Evolutionary conservation across 305 asterid species (phyloP).

Genomic region (Fraxinus greggii): DNA sequence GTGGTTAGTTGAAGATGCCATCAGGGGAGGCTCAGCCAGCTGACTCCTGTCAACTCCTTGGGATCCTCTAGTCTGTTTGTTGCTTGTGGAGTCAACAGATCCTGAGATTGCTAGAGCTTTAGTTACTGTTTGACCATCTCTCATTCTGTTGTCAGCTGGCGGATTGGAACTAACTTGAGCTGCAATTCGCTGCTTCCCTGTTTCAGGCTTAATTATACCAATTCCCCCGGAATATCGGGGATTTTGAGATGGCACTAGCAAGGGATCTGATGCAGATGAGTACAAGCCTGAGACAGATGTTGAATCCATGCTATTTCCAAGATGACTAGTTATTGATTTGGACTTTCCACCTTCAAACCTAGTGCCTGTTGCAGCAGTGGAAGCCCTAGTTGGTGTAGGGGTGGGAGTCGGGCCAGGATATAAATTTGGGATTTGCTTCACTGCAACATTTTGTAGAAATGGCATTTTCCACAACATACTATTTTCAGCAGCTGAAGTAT

Average conservation of each 20-base stretch:
- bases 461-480: constrained; percentile 28
- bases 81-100: constrained; percentile 28
- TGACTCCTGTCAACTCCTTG: constrained; percentile 32
- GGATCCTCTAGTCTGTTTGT: constrained; percentile 22
- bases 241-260: constrained; percentile 46
- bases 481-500: constrained; percentile 20
- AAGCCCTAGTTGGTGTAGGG: constrained; percentile 42
- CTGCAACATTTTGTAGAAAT: constrained; percentile 25
- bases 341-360: constrained; percentile 27
- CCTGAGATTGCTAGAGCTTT: constrained; percentile 28
- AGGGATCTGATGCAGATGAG: constrained; percentile 54
- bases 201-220: constrained; percentile 53
- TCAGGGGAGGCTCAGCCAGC: constrained; percentile 23
- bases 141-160: constrained; percentile 24
- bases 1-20: constrained; percentile 26
- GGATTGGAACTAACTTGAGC: constrained; percentile 26
- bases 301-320: constrained; percentile 32
- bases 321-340: constrained; percentile 32
- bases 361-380: constrained; percentile 25
- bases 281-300: constrained; percentile 42
- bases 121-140: constrained; percentile 26
- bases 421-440: constrained; percentile 28
- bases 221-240: constrained; percentile 33
- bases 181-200: constrained; percentile 31
- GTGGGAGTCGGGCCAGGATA: constrained; percentile 51